Conservation (phyloP, 345 rosid genomes). For the Xanthoceras sorbifolium region DNA sequence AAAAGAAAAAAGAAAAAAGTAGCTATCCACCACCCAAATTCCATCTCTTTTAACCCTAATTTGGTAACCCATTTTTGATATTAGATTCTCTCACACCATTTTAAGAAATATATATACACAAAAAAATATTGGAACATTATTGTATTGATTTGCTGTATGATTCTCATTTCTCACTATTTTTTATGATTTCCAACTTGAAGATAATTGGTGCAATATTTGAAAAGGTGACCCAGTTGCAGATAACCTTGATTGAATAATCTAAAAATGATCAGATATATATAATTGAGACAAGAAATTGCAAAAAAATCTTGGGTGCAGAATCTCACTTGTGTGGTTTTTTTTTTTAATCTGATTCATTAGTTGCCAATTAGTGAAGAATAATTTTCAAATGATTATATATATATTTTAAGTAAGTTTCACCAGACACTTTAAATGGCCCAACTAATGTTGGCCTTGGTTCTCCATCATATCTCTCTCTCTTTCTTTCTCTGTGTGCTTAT, state of each 20-base stretch:
- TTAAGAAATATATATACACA: too few species aligned
- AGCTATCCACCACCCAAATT: constrained; percentile 4
- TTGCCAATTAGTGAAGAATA: not conserved
- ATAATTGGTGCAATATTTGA: too few species aligned
- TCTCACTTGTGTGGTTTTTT: not conserved
- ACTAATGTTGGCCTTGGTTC: not conserved
- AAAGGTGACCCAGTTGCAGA: too few species aligned
- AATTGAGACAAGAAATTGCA: too few species aligned
- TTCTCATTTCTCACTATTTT: too few species aligned
- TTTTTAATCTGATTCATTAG: not conserved
- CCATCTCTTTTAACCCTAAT: not conserved
- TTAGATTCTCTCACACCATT: constrained; percentile 3
- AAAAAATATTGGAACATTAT: not conserved
- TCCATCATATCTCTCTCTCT: not conserved
- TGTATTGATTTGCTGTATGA: not conserved
- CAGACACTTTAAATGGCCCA: not conserved
- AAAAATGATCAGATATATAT: too few species aligned
- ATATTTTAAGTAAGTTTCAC: not conserved
- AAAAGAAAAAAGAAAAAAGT: too few species aligned
- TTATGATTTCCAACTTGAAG: not conserved
- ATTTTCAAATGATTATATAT: not conserved
- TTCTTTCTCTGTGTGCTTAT: too few species aligned
- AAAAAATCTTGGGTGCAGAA: too few species aligned
- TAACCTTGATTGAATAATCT: too few species aligned
- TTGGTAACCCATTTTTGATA: not conserved